Percentiles rank a stretch among this genome's conserved stretches.
These are phyloP conservation scores for Scheffersomyces illinoinensis DNA, from an alignment of 1,139 yeast genomes.

Conservation along the genomic window DNA sequence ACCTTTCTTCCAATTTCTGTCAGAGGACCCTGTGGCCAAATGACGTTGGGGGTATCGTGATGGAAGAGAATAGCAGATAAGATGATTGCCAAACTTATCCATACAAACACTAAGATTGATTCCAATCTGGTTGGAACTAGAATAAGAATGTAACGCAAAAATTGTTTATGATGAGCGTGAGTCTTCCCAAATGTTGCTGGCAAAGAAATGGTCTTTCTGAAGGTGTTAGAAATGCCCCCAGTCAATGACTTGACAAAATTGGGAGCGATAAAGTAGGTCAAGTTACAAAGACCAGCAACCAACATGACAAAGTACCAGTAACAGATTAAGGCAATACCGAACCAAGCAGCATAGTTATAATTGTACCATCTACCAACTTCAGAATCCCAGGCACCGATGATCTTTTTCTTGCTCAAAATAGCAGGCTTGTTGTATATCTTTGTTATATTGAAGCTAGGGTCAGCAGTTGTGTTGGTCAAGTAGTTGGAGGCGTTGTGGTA, in stretches of 20 bases:
- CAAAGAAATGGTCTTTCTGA: constrained; percentile 21
- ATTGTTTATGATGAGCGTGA: constrained; percentile 36
- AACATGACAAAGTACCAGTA: constrained; percentile 47
- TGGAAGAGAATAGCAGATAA: constrained; percentile 42
- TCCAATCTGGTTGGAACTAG: constrained; percentile 15
- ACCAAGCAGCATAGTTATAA: constrained; percentile 48
- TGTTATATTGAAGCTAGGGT: constrained; percentile 26
- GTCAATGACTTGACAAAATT: constrained; percentile 26
- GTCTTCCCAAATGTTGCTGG: constrained; percentile 45
- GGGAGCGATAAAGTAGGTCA: constrained; percentile 36
- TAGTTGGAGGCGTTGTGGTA: constrained; percentile 38
- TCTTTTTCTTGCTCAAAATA: constrained; percentile 17
- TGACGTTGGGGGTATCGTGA: constrained; percentile 33
- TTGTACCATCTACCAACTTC: constrained; percentile 39
- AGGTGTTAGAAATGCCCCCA: constrained; percentile 35
- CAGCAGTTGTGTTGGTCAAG: constrained; percentile 26
- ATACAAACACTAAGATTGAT: constrained; percentile 27
- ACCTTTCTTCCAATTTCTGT: constrained; percentile 53
- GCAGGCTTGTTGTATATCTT: constrained; percentile 34
- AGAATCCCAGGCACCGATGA: constrained; percentile 36
- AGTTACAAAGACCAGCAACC: constrained; percentile 45
- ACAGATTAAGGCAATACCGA: constrained; percentile 49
- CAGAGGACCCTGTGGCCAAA: constrained; percentile 25
- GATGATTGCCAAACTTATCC: constrained; percentile 47
- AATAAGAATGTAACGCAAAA: constrained; percentile 30